These are phyloP conservation scores for Trichophyton equinum DNA, from an alignment of 2,329 filamentous ascomycete species.

Conservation along the genomic window DNA sequence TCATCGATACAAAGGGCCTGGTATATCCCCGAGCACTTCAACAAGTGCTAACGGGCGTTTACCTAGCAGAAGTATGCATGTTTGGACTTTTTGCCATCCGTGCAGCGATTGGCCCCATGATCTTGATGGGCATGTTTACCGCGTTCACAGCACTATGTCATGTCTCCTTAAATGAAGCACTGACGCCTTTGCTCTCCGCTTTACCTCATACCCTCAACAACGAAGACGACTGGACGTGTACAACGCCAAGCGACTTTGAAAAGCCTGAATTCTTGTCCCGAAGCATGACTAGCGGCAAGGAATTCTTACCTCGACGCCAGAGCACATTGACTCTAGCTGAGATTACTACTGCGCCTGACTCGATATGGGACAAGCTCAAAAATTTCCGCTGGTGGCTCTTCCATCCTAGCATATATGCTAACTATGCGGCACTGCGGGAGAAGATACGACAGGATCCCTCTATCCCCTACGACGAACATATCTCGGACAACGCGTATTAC, in stretches of 20 bases:
- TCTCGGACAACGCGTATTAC: constrained; percentile 56
- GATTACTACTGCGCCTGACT: background rate
- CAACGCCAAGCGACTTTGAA: background rate
- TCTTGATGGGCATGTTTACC: constrained; percentile 65
- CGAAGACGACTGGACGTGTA: constrained; percentile 12
- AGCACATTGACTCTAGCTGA: constrained; percentile 1
- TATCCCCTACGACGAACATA: constrained; percentile 49
- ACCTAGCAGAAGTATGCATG: constrained; percentile 70
- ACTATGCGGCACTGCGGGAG: constrained; percentile 59
- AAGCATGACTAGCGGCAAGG: background rate
- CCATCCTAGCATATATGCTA: constrained; percentile 61
- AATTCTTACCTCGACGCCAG: constrained; percentile 1
- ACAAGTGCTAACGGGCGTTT: constrained; percentile 72
- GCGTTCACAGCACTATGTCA: constrained; percentile 66
- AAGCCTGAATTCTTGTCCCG: background rate
- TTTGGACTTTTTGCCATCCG: constrained; percentile 71
- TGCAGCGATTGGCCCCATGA: constrained; percentile 49
- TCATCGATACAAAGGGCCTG: constrained; percentile 75
- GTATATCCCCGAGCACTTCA: constrained; percentile 77
- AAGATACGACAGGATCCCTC: constrained; percentile 50
- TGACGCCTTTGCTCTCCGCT: constrained; percentile 43
- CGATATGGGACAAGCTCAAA: constrained; percentile 9
- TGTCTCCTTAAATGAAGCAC: constrained; percentile 38
- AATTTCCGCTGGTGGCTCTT: constrained; percentile 40
- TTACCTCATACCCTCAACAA: constrained; percentile 58